These are phyloP conservation scores for Nitzschia putrida DNA, from an alignment of 108 stramenopile genomes.

Conservation along the genomic window DNA sequence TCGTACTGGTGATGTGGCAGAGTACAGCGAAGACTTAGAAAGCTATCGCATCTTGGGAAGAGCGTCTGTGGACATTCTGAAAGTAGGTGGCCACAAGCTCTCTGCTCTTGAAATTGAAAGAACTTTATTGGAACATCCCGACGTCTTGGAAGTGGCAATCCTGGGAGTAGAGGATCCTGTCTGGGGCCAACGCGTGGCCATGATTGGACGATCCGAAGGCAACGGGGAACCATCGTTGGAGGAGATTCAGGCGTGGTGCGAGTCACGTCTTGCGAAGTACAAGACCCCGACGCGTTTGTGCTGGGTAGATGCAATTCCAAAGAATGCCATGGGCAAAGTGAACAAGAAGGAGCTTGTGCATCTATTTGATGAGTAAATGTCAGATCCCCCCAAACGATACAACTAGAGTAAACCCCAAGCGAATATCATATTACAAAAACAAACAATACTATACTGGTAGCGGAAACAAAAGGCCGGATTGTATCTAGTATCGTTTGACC, in stretches of 20 bases:
- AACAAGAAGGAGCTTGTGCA: constrained; percentile 63
- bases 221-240: constrained; percentile 21
- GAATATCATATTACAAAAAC: background rate
- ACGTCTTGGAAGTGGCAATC: constrained; percentile 36
- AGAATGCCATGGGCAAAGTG: constrained; percentile 78
- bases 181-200: constrained; percentile 38
- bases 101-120: constrained; percentile 56
- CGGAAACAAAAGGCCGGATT: background rate
- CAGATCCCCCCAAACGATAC: constrained; percentile 2
- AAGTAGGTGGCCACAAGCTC: constrained; percentile 50
- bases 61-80: constrained; percentile 51
- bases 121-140: constrained; percentile 43
- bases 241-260: constrained; percentile 43
- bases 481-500: constrained; percentile 62
- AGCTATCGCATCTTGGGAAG: constrained; percentile 53
- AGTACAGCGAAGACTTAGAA: constrained; percentile 30
- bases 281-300: constrained; percentile 43
- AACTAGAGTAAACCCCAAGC: too few species aligned
- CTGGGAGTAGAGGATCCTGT: constrained; percentile 40
- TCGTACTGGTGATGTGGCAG: constrained; percentile 51
- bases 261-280: constrained; percentile 41
- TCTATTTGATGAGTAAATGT: constrained; percentile 34
- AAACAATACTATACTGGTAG: background rate
- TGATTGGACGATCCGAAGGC: constrained; percentile 13
- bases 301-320: constrained; percentile 52